phyloP scores from a whole-genome alignment of 495 filamentous ascomycete species.

The Talaromyces thailandensis region DNA sequence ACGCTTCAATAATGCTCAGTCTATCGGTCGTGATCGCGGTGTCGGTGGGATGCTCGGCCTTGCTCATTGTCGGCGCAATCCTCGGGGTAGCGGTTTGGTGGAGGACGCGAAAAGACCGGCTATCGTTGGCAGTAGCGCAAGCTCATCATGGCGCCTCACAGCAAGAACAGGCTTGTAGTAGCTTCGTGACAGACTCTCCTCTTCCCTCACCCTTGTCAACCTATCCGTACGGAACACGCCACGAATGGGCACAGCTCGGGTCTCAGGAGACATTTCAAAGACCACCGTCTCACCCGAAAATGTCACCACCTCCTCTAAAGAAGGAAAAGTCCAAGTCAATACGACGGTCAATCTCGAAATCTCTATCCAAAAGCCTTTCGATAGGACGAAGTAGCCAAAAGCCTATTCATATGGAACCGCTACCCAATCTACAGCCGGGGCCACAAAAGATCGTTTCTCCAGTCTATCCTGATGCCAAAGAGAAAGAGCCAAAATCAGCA shows the following conservation, averaged over 20 bases:
- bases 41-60: conserved; percentile 29
- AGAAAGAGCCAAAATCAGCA: conserved; percentile 28
- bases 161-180: conserved; percentile 1
- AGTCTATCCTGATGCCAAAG: conserved; percentile 14
- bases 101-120: conserved; percentile 31
- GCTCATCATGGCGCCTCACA: conserved; percentile 11
- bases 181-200: conserved; percentile 5
- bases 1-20: conserved; percentile 22
- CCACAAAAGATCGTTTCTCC: not conserved
- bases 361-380: conserved; percentile 6
- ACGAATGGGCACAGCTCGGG: conserved; percentile 2
- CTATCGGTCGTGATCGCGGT: conserved; percentile 32
- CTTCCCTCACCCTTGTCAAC: conserved; percentile 1
- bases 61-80: conserved; percentile 26
- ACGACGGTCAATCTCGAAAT: conserved; percentile 6
- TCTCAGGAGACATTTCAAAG: conserved; percentile 5
- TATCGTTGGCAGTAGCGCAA: conserved; percentile 20
- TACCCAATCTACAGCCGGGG: not conserved
- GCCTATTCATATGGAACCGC: not conserved
- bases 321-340: conserved; percentile 6
- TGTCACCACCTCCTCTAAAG: conserved; percentile 1
- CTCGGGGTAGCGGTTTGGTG: conserved; percentile 30
- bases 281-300: not conserved
- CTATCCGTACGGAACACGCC: conserved; percentile 4
- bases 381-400: not conserved